These are phyloP conservation scores for Xylona heveae DNA, from an alignment of 495 filamentous ascomycete species.

Conservation along the genomic window DNA sequence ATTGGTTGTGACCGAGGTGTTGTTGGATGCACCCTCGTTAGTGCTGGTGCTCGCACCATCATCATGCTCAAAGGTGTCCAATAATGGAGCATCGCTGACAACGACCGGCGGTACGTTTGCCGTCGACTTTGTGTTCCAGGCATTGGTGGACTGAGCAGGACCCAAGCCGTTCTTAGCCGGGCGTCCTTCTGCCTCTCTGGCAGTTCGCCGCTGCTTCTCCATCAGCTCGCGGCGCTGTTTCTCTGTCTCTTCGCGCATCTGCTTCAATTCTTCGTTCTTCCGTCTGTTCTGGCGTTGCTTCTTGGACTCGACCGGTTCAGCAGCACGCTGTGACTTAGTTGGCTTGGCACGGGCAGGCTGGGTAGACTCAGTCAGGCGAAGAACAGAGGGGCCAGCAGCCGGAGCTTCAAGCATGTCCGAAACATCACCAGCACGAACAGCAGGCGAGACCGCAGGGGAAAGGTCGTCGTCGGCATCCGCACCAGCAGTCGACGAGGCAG, in stretches of 20 bases:
- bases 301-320: slow-evolving; percentile 20
- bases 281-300: slow-evolving; percentile 27
- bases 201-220: slow-evolving; percentile 26
- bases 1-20: slow-evolving; percentile 11
- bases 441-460: slow-evolving; percentile 41
- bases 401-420: slow-evolving; percentile 28
- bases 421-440: slow-evolving; percentile 18
- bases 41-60: slow-evolving; percentile 13
- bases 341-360: slow-evolving; percentile 14
- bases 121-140: slow-evolving; percentile 15
- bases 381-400: slow-evolving; percentile 16
- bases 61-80: slow-evolving; percentile 25
- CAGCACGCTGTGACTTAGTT: slow-evolving; percentile 13
- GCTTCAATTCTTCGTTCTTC: slow-evolving; percentile 25
- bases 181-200: slow-evolving; percentile 23
- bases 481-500: slow-evolving; percentile 49
- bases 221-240: slow-evolving; percentile 19
- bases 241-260: slow-evolving; percentile 22
- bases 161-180: slow-evolving; percentile 22
- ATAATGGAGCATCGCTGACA: slow-evolving; percentile 11
- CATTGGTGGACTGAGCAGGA: slow-evolving; percentile 13
- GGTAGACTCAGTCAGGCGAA: slow-evolving; percentile 18
- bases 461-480: slow-evolving; percentile 69
- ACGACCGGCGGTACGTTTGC: slow-evolving; percentile 2
- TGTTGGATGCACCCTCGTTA: slow-evolving; percentile 9